Percentiles rank a stretch among this genome's conserved stretches.
These are phyloP conservation scores for Talaromyces sp. DNA, from an alignment of 2,329 filamentous ascomycete species.

Conservation along the genomic window DNA sequence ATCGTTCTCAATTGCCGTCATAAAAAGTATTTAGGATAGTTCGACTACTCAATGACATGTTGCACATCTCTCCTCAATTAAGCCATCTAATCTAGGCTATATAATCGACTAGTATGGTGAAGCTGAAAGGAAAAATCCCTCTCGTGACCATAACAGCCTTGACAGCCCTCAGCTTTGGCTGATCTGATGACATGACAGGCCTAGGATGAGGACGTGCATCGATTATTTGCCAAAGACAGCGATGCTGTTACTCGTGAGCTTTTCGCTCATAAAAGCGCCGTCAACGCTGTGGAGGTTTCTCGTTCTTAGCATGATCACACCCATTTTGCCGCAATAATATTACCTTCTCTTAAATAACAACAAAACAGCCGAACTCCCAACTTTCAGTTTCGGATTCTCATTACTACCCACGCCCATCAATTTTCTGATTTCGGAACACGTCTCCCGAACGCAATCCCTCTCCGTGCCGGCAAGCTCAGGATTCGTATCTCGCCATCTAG, in stretches of 20 bases:
- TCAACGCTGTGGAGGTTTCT: not conserved
- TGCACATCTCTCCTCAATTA: not conserved
- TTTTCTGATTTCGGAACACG: conserved; percentile 15
- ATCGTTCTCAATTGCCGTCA: not conserved
- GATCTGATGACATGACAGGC: not conserved
- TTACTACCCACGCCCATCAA: conserved; percentile 9
- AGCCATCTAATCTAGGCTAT: not conserved
- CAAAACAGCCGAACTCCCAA: conserved; percentile 15
- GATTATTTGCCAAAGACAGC: not conserved
- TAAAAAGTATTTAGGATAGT: not conserved
- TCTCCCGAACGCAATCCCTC: conserved; percentile 30
- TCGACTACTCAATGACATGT: not conserved
- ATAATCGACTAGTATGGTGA: not conserved
- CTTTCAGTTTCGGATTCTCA: conserved; percentile 14
- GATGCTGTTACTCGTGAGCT: conserved; percentile 23
- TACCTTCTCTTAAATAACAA: conserved; percentile 24
- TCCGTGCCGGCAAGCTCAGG: conserved; percentile 38
- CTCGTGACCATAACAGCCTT: not conserved
- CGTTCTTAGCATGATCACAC: not conserved
- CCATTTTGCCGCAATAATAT: too few species aligned
- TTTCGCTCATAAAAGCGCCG: not conserved
- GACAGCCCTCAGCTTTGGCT: not conserved
- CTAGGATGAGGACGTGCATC: not conserved
- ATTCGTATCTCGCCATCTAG: conserved; percentile 43
- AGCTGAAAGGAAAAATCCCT: not conserved